Evolutionary conservation across 1,139 yeast species (phyloP), one percentile per base, ranked within the genome.

Genomic region (Kodamaea anthophila): DNA sequence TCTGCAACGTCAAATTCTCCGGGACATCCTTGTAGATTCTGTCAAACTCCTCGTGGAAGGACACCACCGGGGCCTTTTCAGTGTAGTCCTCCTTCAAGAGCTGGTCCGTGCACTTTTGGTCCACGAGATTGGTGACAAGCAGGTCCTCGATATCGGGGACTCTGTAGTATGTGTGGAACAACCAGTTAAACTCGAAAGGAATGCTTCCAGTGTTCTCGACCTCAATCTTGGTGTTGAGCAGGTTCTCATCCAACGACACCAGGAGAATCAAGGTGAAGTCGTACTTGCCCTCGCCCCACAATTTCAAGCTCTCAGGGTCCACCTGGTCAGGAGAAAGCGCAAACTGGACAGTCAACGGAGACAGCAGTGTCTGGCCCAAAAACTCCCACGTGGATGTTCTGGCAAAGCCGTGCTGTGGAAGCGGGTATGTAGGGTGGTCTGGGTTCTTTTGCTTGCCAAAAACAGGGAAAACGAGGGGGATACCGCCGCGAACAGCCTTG

Each of bases 381-480:
- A 87, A 83, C 55, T 88, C 96, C 97, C 97, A 91, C 5, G 66
- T 60, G 4, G 91, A 77, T 53, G 74, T 82, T 54, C 98, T 71
- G 10, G 96, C 97, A 59, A 91, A 84, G 2, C 98, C 98, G 52
- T 91, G 98, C 60, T 91, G 97, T 9, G 96, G 96, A 43, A 91
- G 71, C 21, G 50, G 44, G 39, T 36, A 49, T 3, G 73, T 63
- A 16, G 70, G 60, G 37, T 63, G 69, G 5, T 36, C 15, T 26
- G 46, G 49, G 23, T 54, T 47, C 61, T 41, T 65, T 53, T 39
- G 67, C 51, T 84, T 86, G 36, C 98, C 97, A 55, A 91, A 91
- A 5, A 87, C 79, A 2, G 97, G 98, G 70, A 91, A 91, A 3
- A 88, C 97, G 18, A 91, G 65, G 9, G 98, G 98, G 32, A 91